Conservation (phyloP, 768 basidiomycete genomes). For the Leccinum subtestaceum region DNA sequence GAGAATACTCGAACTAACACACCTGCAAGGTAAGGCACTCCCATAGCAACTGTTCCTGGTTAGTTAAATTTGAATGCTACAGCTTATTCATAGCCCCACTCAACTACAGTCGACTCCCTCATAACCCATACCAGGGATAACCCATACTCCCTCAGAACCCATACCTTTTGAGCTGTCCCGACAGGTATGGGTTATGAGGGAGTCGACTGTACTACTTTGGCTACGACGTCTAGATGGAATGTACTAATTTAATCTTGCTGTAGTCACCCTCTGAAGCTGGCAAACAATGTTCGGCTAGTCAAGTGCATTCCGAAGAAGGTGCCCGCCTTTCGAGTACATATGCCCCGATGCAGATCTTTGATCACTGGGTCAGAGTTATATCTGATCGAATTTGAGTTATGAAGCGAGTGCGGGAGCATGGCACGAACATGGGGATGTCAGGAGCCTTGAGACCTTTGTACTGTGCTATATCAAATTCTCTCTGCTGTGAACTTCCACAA, state of each 20-base stretch:
- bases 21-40: conserved; percentile 44
- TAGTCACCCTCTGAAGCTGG: conserved; percentile 38
- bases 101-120: conserved; percentile 29
- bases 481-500: background rate
- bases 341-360: conserved; percentile 32
- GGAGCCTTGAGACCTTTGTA: background rate
- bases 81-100: conserved; percentile 60
- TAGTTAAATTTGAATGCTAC: background rate
- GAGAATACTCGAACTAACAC: conserved; percentile 60
- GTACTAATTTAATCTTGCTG: conserved; percentile 50
- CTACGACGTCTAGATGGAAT: conserved; percentile 58
- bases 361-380: conserved; percentile 35
- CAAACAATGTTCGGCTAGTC: conserved; percentile 40
- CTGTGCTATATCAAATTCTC: background rate
- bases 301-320: conserved; percentile 37
- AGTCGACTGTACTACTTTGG: conserved; percentile 45
- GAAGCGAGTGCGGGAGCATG: background rate
- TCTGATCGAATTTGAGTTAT: conserved; percentile 36
- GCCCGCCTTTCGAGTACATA: conserved; percentile 41
- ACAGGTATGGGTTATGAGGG: too few species aligned
- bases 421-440: background rate
- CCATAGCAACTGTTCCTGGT: background rate
- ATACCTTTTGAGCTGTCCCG: too few species aligned
- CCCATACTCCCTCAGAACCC: too few species aligned
- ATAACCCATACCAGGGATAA: too few species aligned